A percentile compares a stretch with the other conserved stretches of the same genome.
Evolutionary conservation across 106 monocot species (phyloP).

Genomic region (Phalaenopsis equestris): DNA sequence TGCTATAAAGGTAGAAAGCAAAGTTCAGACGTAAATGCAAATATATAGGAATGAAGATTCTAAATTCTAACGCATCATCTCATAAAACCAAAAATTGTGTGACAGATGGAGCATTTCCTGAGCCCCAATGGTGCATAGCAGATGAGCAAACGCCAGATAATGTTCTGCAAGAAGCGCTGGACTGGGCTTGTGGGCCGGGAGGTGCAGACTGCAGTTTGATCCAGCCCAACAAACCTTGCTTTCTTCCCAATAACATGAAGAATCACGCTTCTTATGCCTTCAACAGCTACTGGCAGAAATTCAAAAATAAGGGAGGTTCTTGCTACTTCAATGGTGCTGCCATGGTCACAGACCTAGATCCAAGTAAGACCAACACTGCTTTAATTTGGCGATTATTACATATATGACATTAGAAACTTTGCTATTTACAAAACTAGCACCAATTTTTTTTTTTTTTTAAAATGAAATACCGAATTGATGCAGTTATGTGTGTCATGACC

Average conservation of each 20-base stretch:
- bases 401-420: no score
- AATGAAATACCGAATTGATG: no score
- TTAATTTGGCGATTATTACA: no score
- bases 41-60: no score
- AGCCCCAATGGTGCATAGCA: slow-evolving; percentile 76
- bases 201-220: slow-evolving; percentile 77
- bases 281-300: slow-evolving; percentile 92
- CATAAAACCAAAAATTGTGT: not conserved
- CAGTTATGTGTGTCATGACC: no score
- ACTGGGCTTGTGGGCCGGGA: slow-evolving; percentile 83
- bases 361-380: slow-evolving; percentile 39
- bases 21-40: no score
- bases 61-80: no score
- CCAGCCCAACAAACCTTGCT: slow-evolving; percentile 48
- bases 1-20: no score
- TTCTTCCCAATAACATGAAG: slow-evolving; percentile 59
- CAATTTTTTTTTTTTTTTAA: no score
- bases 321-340: slow-evolving; percentile 83
- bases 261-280: slow-evolving; percentile 87
- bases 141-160: slow-evolving; percentile 76
- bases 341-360: slow-evolving; percentile 64
- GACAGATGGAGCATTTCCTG: slow-evolving; percentile 23
- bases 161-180: slow-evolving; percentile 65
- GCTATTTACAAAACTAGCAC: no score
- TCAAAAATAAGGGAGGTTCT: slow-evolving; percentile 61